Evolutionary conservation across 2,329 filamentous ascomycete species (phyloP).

Genomic region (Phoma sp.): DNA sequence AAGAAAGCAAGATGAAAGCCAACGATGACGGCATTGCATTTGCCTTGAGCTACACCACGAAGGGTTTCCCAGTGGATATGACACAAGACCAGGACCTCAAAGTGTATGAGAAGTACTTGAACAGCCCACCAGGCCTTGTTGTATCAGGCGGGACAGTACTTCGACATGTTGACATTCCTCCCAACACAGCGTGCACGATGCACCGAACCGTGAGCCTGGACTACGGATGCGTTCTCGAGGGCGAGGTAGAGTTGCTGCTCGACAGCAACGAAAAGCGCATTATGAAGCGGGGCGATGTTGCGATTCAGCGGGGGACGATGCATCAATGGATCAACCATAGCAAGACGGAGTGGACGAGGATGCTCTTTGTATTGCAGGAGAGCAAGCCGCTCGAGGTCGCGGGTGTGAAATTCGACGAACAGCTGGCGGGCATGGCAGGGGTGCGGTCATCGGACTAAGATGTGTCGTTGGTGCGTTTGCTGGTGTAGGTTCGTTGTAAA

Average conservation of each 20-base stretch:
- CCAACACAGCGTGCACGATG: conserved; percentile 46
- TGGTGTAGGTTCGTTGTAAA: background rate
- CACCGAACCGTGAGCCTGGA: conserved; percentile 50
- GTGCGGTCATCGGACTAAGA: conserved; percentile 43
- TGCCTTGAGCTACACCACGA: conserved; percentile 58
- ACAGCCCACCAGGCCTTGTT: conserved; percentile 56
- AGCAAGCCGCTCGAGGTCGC: conserved; percentile 43
- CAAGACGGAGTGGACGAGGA: conserved; percentile 43
- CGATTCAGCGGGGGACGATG: conserved; percentile 49
- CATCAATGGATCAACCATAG: conserved; percentile 49
- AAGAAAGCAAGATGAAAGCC: conserved; percentile 45
- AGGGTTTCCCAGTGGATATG: conserved; percentile 55
- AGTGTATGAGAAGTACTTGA: conserved; percentile 53
- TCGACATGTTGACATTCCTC: conserved; percentile 49
- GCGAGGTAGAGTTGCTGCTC: conserved; percentile 47
- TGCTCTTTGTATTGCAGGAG: conserved; percentile 48
- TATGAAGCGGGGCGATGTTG: conserved; percentile 48
- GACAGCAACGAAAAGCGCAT: conserved; percentile 47
- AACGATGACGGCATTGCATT: conserved; percentile 56
- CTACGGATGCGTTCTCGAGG: conserved; percentile 49
- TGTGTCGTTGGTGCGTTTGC: background rate
- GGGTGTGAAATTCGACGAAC: conserved; percentile 41
- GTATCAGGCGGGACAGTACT: conserved; percentile 56
- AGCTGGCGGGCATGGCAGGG: conserved; percentile 45
- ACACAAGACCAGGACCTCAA: conserved; percentile 54